Percentiles rank a stretch among this genome's conserved stretches.
Evolutionary conservation across 176 grass and related monocot species (phyloP).

Genomic region (Neostapfia colusana): DNA sequence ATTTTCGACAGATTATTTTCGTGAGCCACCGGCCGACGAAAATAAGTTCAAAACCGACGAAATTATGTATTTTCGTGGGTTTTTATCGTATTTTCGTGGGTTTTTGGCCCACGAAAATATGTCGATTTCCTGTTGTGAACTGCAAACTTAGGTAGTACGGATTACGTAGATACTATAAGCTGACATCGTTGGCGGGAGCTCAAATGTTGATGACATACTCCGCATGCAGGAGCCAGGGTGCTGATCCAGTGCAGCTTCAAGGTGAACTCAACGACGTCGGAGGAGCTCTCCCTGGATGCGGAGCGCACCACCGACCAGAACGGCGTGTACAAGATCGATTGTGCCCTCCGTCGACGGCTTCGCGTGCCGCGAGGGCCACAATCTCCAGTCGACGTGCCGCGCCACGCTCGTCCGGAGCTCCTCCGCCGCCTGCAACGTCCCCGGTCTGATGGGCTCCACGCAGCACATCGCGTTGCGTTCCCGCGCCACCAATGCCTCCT

Average conservation of each 20-base stretch:
- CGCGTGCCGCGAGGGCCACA: conserved; percentile 77
- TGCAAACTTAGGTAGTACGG: no score
- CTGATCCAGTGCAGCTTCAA: conserved; percentile 82
- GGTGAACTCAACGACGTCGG: conserved; percentile 58
- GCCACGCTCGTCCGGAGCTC: conserved; percentile 75
- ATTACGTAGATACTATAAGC: no score
- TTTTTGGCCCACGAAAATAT: no score
- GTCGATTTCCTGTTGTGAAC: no score
- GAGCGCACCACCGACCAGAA: conserved; percentile 85
- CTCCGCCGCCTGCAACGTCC: conserved; percentile 72
- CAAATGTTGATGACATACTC: not conserved
- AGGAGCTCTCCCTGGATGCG: conserved; percentile 76
- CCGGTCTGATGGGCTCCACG: conserved; percentile 60
- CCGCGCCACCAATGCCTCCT: conserved; percentile 59
- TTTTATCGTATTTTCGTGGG: no score
- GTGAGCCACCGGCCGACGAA: no score
- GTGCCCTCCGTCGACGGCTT: conserved; percentile 80
- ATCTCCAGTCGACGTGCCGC: conserved; percentile 70
- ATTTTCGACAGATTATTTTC: no score
- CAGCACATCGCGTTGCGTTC: conserved; percentile 80
- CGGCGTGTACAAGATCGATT: conserved; percentile 91
- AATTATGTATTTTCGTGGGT: no score
- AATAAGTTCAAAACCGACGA: no score
- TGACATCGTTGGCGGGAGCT: not conserved
- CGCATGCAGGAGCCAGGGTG: conserved; percentile 65